A percentile compares a stretch with the other conserved stretches of the same genome.
Conservation (phyloP, 2,329 filamentous ascomycete species). For the Claviceps fusiformis region DNA sequence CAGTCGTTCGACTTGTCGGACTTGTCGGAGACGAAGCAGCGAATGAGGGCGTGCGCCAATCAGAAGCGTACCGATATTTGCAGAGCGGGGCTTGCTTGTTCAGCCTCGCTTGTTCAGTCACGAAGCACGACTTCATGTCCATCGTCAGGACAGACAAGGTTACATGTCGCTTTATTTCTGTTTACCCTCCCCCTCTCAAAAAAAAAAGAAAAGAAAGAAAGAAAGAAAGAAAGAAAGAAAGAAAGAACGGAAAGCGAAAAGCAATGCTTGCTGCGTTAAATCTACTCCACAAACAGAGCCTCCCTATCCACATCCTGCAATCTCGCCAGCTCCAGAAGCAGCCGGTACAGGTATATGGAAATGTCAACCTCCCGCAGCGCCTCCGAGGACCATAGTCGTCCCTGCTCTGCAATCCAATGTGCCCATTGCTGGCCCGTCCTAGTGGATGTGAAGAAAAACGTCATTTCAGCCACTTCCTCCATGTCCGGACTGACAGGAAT, state of each 20-base stretch:
- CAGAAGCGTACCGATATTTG: background rate
- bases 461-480: slow-evolving; percentile 37
- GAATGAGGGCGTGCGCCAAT: background rate
- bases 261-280: background rate
- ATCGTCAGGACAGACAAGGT: too few species aligned
- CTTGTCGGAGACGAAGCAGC: background rate
- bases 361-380: slow-evolving; percentile 45
- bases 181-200: too few species aligned
- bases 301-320: slow-evolving; percentile 18
- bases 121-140: too few species aligned
- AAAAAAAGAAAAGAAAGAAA: too few species aligned
- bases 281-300: background rate
- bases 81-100: background rate
- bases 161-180: too few species aligned
- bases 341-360: slow-evolving; percentile 44
- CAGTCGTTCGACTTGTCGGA: background rate
- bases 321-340: slow-evolving; percentile 43
- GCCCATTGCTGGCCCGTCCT: slow-evolving; percentile 33
- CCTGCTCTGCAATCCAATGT: slow-evolving; percentile 35
- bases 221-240: too few species aligned
- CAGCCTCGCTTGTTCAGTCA: too few species aligned
- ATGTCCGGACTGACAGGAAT: slow-evolving; percentile 36
- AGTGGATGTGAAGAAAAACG: slow-evolving; percentile 30
- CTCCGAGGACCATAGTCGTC: slow-evolving; percentile 39
- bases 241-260: too few species aligned